These are phyloP conservation scores for Cairneyella variabilis DNA, from an alignment of 495 filamentous ascomycete genomes.

Conservation along the genomic window DNA sequence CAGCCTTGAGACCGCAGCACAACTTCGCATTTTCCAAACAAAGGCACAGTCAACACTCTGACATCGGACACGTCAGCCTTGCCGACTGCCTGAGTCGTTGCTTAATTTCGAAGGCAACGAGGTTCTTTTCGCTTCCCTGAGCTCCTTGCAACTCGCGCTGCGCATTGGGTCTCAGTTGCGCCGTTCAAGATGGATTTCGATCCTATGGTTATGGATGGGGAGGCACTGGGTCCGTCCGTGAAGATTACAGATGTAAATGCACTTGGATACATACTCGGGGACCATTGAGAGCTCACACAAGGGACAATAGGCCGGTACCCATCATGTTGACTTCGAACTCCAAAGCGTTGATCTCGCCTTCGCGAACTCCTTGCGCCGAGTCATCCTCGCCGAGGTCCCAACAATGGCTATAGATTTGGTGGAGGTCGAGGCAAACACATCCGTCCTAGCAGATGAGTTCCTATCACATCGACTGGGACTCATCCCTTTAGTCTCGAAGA, in stretches of 20 bases:
- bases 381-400: conserved; percentile 90
- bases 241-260: conserved; percentile 64
- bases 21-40: no score
- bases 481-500: conserved; percentile 79
- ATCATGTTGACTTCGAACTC: conserved; percentile 78
- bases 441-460: conserved; percentile 93
- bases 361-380: conserved; percentile 90
- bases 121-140: no score
- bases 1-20: background rate
- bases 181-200: conserved; percentile 65
- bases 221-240: conserved; percentile 62
- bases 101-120: background rate
- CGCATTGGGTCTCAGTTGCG: no score
- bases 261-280: background rate
- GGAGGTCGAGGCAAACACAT: conserved; percentile 88
- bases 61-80: conserved; percentile 20
- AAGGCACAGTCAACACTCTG: background rate
- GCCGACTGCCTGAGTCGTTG: conserved; percentile 9
- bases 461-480: conserved; percentile 89
- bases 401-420: conserved; percentile 94
- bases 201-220: conserved; percentile 55
- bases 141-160: no score
- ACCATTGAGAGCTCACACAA: conserved; percentile 3
- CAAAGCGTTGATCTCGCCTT: conserved; percentile 78
- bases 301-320: conserved; percentile 53